Evolutionary conservation across 108 stramenopile genomes (phyloP), one percentile per base, ranked within the genome.

Genomic region (Skeletonema costatum): DNA sequence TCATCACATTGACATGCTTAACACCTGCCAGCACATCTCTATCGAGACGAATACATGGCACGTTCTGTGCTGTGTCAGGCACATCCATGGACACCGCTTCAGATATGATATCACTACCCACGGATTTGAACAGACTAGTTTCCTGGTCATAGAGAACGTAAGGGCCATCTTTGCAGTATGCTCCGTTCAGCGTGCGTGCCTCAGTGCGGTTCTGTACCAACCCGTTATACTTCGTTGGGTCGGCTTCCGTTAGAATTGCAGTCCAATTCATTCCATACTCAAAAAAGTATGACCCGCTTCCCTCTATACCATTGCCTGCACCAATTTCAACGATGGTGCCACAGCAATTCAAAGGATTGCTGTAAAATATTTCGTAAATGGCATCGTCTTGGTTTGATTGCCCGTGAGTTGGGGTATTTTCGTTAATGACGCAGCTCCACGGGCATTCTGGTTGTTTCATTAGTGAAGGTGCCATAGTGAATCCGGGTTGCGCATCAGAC

Each of bases 331-430:
- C 74, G 36, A 87, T 81, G 16, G 77, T 77, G 10, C 81, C 77
- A 51, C 80, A 82, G 68, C 86, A 87, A 30, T 87, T 82, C 63
- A 82, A 35, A 21, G 82, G 81, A 50, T 85, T 85, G 9, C 84
- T 81, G 56, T 87, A 87, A 60, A 85, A 85, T 17, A 82, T 85
- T 73, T 87, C 83, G 62, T 82, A 87, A 2, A 87, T 66, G 1
- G 83, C 79, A 32, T 87, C 79, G 42, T 87, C 86, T 79, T 87
- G 84, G 32, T 81, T 79, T 12, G 83, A 84, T 12, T 48, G 69
- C 11, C 83, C 80, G 41, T 44, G 56, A 13, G 80, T 81, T 17
- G 65, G 75, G 11, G 74, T 79, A 6, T 68, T 75, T 58, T 83
- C 82, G 44, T 83, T 73, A 32, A 79, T 74, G 29, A 79, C 38